Conservation (phyloP, 176 grass and related monocot species). For the Raddia guianensis region DNA sequence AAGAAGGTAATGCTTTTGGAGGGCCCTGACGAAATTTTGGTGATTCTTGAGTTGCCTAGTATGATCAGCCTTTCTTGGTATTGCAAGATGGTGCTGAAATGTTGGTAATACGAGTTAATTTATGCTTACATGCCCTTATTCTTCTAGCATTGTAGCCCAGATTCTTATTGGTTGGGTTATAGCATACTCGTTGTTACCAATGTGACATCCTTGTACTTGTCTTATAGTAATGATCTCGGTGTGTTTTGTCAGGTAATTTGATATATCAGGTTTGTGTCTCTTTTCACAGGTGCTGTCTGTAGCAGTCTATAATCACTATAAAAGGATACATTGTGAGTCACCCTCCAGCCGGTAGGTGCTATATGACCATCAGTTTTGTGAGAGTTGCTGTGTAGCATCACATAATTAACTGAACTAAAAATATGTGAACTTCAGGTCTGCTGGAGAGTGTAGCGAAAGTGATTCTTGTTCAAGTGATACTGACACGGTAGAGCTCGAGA, state of each 20-base stretch:
- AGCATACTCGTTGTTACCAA: background rate
- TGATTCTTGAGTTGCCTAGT: background rate
- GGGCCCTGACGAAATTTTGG: background rate
- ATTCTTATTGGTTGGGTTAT: background rate
- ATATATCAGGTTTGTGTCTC: background rate
- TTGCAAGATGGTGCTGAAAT: background rate
- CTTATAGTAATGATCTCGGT: background rate
- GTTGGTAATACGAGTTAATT: background rate
- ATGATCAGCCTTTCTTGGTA: background rate
- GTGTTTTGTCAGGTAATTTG: background rate
- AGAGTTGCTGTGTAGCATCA: conserved; percentile 6
- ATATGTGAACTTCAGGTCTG: conserved; percentile 48
- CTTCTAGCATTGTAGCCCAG: background rate
- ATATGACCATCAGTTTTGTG: background rate
- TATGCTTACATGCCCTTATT: background rate
- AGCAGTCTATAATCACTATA: conserved; percentile 78
- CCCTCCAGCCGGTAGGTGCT: conserved; percentile 50
- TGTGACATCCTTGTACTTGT: background rate
- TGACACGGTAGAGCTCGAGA: conserved; percentile 69
- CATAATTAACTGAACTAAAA: conserved; percentile 25
- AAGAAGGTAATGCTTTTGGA: conserved; percentile 54
- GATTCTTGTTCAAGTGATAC: conserved; percentile 39
- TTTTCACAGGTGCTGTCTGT: conserved; percentile 65
- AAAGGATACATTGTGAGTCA: conserved; percentile 55
- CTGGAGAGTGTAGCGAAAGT: conserved; percentile 26